phyloP scores from a whole-genome alignment of 176 grass and related monocot species.

The Phyllostachys edulis region DNA sequence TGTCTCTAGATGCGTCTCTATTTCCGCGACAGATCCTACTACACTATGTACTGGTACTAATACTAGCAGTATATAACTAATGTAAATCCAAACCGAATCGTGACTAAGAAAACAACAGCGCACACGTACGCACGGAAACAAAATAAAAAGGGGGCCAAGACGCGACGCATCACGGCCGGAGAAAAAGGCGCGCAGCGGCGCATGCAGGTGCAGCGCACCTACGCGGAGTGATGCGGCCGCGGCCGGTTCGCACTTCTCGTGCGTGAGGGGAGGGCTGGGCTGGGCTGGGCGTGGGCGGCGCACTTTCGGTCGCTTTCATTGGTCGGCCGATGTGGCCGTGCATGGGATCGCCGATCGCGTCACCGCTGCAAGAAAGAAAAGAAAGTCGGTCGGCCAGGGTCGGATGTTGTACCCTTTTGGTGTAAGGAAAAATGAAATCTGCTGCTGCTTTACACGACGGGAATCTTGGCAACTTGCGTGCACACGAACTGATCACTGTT shows the following conservation, averaged over 20 bases:
- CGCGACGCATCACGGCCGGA: neutral
- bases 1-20: too few species aligned
- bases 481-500: neutral
- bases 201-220: neutral
- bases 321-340: conserved; percentile 17
- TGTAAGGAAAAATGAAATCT: neutral
- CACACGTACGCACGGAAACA: neutral
- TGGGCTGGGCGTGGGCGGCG: too few species aligned
- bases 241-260: neutral
- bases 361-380: neutral
- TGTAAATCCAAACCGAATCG: neutral
- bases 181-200: neutral
- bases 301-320: conserved; percentile 26
- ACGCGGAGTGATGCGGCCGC: neutral
- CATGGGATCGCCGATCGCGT: neutral
- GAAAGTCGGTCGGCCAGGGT: neutral
- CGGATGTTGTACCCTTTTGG: neutral
- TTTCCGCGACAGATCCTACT: too few species aligned
- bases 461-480: conserved; percentile 7
- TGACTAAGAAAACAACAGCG: neutral
- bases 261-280: neutral
- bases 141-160: neutral
- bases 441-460: conserved; percentile 6
- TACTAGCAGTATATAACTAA: too few species aligned
- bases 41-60: too few species aligned